A percentile compares a stretch with the other conserved stretches of the same genome.
Conservation (phyloP, 2,329 filamentous ascomycete genomes). For the Ceratocystis huliohia region DNA sequence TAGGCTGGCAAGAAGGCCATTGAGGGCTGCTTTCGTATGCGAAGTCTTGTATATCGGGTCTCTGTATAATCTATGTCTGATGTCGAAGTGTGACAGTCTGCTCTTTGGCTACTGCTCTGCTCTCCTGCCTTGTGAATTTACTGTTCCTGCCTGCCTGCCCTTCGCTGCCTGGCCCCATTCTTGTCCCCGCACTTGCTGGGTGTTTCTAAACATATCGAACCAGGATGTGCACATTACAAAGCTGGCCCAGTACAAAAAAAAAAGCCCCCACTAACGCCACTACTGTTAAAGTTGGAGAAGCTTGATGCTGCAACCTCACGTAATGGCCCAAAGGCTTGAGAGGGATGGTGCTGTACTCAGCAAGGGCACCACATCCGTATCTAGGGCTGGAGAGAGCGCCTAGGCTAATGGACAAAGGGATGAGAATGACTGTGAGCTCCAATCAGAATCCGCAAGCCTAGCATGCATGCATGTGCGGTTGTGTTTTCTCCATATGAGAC, state of each 20-base stretch:
- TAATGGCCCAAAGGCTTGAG: neutral
- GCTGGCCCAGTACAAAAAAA: neutral
- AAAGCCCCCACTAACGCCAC: neutral
- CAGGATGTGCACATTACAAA: constrained; percentile 4
- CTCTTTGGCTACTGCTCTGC: neutral
- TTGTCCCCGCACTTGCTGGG: neutral
- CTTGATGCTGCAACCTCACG: neutral
- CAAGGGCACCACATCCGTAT: neutral
- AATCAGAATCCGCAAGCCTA: neutral
- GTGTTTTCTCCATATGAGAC: neutral
- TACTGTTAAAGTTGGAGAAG: neutral
- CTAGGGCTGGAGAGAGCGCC: neutral
- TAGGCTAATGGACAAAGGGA: neutral
- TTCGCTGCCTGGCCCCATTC: neutral
- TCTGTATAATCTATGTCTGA: too few relatives aligned
- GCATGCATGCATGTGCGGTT: neutral
- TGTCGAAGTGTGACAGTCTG: too few relatives aligned
- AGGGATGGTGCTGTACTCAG: neutral
- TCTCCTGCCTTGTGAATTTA: neutral
- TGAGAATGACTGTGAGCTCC: neutral
- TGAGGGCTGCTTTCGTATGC: neutral
- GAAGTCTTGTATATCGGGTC: too few relatives aligned
- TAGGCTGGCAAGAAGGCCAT: neutral
- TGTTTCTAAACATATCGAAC: neutral
- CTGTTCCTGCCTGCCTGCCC: neutral